These are phyloP conservation scores for Stephanodiscus minutulus DNA, from an alignment of 108 stramenopile genomes.

Conservation along the genomic window DNA sequence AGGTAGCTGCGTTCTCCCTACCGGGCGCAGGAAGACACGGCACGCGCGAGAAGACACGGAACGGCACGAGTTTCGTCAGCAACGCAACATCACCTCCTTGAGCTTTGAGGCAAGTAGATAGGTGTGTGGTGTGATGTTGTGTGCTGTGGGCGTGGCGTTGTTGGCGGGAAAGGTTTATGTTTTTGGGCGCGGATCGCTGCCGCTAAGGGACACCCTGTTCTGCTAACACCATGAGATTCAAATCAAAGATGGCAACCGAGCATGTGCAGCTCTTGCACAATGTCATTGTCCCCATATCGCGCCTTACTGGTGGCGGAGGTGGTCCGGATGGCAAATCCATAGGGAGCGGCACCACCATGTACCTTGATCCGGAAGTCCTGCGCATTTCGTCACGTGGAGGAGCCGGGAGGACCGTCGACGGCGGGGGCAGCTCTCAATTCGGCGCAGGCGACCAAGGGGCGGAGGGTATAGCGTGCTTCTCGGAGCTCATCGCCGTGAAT, in stretches of 20 bases:
- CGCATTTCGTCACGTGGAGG: conserved; percentile 64
- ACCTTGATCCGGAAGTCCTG: conserved; percentile 68
- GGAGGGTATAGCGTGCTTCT: conserved; percentile 80
- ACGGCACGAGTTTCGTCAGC: too few species aligned
- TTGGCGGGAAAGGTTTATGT: too few species aligned
- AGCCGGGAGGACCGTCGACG: conserved; percentile 29
- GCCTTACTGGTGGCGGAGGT: conserved; percentile 41
- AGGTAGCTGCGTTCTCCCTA: too few species aligned
- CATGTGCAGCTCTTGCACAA: conserved; percentile 73
- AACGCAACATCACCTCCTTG: too few species aligned
- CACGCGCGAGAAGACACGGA: too few species aligned
- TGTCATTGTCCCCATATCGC: conserved; percentile 68
- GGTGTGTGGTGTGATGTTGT: too few species aligned
- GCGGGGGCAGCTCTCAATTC: conserved; percentile 21
- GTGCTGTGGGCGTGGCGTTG: too few species aligned
- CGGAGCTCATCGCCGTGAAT: conserved; percentile 62
- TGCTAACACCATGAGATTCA: conserved; percentile 87
- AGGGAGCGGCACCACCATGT: conserved; percentile 64
- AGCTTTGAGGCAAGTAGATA: too few species aligned
- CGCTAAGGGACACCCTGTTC: too few species aligned
- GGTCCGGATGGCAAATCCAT: conserved; percentile 31
- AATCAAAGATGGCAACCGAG: conserved; percentile 75
- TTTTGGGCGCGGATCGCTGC: too few species aligned
- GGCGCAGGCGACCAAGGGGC: conserved; percentile 39
- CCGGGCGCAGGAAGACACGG: too few species aligned